These are phyloP conservation scores for Podospora comata DNA, from an alignment of 495 filamentous ascomycete species.

Conservation along the genomic window DNA sequence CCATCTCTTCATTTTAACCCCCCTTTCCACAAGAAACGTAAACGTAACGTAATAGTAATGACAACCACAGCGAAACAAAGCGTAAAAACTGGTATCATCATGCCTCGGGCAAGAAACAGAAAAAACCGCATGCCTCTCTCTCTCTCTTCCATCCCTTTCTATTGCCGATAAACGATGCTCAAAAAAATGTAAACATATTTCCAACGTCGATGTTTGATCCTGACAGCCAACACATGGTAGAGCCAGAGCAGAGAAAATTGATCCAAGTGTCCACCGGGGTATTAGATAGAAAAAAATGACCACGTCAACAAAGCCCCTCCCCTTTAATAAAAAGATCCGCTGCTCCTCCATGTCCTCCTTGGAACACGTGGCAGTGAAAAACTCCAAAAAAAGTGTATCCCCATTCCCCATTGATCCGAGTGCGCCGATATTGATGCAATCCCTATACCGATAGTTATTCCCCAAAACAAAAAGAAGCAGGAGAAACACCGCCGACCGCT, in stretches of 20 bases:
- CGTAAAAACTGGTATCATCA: slow-evolving; percentile 17
- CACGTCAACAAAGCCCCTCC: background rate
- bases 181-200: background rate
- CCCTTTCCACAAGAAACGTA: background rate
- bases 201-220: background rate
- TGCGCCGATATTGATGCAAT: slow-evolving; percentile 17
- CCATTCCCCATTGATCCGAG: background rate
- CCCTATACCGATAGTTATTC: background rate
- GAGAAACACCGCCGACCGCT: background rate
- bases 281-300: background rate
- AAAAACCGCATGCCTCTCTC: slow-evolving; percentile 13
- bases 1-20: slow-evolving; percentile 7
- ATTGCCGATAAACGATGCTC: background rate
- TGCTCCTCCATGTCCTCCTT: background rate
- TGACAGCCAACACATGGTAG: background rate
- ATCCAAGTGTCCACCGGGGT: background rate
- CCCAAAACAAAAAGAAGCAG: slow-evolving; percentile 12
- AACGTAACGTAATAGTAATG: background rate
- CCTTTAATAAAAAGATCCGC: background rate
- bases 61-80: background rate
- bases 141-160: background rate
- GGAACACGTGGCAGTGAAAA: background rate
- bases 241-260: background rate
- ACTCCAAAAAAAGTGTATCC: background rate
- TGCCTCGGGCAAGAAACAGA: slow-evolving; percentile 12